Conservation (phyloP, 23 red algal genomes). For the Agarophyton chilense region DNA sequence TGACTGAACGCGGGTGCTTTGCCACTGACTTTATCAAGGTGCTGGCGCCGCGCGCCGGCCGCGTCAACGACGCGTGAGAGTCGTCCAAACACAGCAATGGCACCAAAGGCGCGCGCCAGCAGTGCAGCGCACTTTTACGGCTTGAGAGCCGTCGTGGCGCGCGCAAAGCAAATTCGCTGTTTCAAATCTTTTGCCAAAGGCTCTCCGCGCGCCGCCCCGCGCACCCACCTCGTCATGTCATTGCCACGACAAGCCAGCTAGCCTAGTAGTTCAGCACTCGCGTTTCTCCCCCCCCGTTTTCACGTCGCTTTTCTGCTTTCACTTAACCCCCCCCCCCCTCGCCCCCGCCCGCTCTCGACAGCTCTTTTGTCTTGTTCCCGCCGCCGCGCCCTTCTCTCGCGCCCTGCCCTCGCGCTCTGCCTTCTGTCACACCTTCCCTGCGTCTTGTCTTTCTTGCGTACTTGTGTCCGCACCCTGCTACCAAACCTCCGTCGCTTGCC, state of each 20-base stretch:
- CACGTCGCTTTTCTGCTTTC: background rate
- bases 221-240: background rate
- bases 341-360: background rate
- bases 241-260: no score
- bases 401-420: background rate
- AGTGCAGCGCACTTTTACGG: no score
- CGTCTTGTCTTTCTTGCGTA: no score
- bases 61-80: background rate
- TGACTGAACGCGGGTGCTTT: slow-evolving; percentile 50
- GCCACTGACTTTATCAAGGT: slow-evolving; percentile 40
- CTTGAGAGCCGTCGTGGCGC: background rate
- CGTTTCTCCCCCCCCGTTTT: background rate
- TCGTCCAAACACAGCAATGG: no score
- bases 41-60: slow-evolving; percentile 24
- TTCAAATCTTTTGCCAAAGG: background rate
- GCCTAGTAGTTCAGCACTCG: background rate
- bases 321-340: background rate
- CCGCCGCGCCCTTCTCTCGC: background rate
- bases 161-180: slow-evolving; percentile 21
- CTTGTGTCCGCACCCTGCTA: no score
- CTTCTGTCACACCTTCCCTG: background rate
- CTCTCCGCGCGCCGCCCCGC: background rate
- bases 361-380: background rate
- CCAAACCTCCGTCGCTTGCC: no score
- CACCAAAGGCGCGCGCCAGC: slow-evolving; percentile 17